phyloP scores from a whole-genome alignment of 2,329 filamentous ascomycete species.

The Ramularia collo-cygni region DNA sequence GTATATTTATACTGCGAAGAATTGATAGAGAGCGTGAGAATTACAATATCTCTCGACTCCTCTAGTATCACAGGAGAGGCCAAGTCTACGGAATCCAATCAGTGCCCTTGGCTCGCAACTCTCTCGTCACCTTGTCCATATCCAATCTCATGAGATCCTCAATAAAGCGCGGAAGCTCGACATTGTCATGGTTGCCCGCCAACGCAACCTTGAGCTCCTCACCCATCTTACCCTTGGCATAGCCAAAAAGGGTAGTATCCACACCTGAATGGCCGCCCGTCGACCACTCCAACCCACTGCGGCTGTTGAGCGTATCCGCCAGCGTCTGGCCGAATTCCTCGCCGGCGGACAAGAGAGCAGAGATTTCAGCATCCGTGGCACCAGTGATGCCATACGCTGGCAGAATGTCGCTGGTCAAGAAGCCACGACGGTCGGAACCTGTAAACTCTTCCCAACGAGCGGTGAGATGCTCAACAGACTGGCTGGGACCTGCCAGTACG shows the following conservation, averaged over 20 bases:
- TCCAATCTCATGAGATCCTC: slow-evolving; percentile 25
- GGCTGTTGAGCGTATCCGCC: slow-evolving; percentile 25
- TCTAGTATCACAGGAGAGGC: too few species aligned
- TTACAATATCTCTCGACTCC: too few species aligned
- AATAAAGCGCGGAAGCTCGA: slow-evolving; percentile 26
- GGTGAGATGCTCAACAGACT: slow-evolving; percentile 31
- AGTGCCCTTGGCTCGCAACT: slow-evolving; percentile 11
- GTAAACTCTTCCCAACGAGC: slow-evolving; percentile 26
- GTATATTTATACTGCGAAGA: too few species aligned
- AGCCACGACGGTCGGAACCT: slow-evolving; percentile 28
- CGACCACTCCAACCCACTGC: slow-evolving; percentile 31
- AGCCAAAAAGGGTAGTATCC: slow-evolving; percentile 34
- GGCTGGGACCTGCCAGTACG: slow-evolving; percentile 25
- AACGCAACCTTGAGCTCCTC: slow-evolving; percentile 21
- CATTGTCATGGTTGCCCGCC: slow-evolving; percentile 28
- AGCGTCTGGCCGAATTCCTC: slow-evolving; percentile 26
- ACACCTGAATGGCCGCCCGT: slow-evolving; percentile 34
- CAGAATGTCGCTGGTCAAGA: slow-evolving; percentile 24
- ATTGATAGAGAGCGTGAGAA: too few species aligned
- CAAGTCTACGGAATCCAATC: slow-evolving; percentile 1
- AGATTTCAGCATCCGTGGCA: slow-evolving; percentile 26
- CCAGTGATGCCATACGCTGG: too few species aligned
- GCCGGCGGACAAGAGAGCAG: slow-evolving; percentile 21
- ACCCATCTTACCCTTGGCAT: slow-evolving; percentile 23
- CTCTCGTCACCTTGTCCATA: slow-evolving; percentile 23